phyloP scores from a whole-genome alignment of 805 yeast species.

The Osmozyma mogii region DNA sequence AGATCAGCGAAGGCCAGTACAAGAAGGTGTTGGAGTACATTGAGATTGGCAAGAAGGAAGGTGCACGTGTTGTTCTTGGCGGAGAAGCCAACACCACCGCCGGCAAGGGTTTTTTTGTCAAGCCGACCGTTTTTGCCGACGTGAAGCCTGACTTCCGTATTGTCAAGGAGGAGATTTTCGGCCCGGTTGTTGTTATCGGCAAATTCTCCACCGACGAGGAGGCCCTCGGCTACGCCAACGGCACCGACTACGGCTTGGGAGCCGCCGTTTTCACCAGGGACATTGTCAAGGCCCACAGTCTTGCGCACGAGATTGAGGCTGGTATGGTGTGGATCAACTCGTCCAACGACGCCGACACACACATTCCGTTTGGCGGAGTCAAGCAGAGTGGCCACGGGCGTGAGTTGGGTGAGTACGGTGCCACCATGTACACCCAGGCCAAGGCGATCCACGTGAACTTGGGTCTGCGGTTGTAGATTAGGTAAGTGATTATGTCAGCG shows the following conservation, averaged over 20 bases:
- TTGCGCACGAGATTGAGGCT: conserved; percentile 53
- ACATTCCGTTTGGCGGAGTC: conserved; percentile 77
- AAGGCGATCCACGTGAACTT: conserved; percentile 74
- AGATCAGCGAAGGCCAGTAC: conserved; percentile 48
- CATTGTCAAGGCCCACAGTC: conserved; percentile 54
- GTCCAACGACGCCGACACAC: conserved; percentile 55
- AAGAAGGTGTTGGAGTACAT: conserved; percentile 42
- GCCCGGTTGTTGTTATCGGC: conserved; percentile 71
- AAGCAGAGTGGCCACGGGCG: conserved; percentile 76
- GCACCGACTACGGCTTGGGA: conserved; percentile 71
- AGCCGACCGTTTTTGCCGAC: conserved; percentile 72
- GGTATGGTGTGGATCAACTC: conserved; percentile 69
- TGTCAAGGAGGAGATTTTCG: conserved; percentile 77
- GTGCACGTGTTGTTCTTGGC: conserved; percentile 34
- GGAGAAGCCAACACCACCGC: conserved; percentile 35
- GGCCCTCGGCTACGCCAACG: conserved; percentile 62
- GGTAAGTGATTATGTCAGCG: too few relatives aligned
- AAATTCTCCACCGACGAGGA: conserved; percentile 62
- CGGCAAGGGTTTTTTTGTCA: conserved; percentile 54
- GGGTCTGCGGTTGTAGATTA: conserved; percentile 25
- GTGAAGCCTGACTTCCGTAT: conserved; percentile 58
- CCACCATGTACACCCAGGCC: conserved; percentile 61
- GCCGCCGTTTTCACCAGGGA: conserved; percentile 73
- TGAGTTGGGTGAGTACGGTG: conserved; percentile 70
- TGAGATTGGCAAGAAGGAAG: conserved; percentile 38